A percentile compares a stretch with the other conserved stretches of the same genome.
Evolutionary conservation across 2,329 filamentous ascomycete species (phyloP).

Genomic region (Cordyceps cicadae): DNA sequence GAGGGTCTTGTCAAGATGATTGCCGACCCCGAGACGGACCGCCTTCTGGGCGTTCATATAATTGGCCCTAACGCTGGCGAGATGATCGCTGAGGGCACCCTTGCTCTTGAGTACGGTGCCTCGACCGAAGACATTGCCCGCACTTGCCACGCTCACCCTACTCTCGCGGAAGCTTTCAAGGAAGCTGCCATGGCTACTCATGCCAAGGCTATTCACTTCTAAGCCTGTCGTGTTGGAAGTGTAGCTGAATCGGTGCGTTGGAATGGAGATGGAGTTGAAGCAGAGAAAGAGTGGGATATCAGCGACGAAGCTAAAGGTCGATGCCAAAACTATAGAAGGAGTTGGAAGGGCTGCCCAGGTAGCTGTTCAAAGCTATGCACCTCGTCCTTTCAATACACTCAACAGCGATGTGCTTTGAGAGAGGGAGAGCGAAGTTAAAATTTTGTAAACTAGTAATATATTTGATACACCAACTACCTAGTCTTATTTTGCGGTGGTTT

Average conservation of each 20-base stretch:
- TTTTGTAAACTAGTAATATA: slow-evolving; percentile 16
- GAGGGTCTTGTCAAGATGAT: slow-evolving; percentile 97
- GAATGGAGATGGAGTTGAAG: neutral
- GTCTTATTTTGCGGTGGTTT: neutral
- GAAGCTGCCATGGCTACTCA: slow-evolving; percentile 98
- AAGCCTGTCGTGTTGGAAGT: slow-evolving; percentile 23
- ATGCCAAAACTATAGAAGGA: neutral
- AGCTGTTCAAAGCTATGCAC: neutral
- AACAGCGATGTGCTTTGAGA: neutral
- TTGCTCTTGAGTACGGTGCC: slow-evolving; percentile 94
- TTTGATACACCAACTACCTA: neutral
- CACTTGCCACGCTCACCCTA: slow-evolving; percentile 95
- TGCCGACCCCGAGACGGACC: slow-evolving; percentile 90
- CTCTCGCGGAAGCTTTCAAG: slow-evolving; percentile 95
- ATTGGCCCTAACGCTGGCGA: slow-evolving; percentile 92
- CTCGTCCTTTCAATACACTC: neutral
- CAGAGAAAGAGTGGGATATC: neutral
- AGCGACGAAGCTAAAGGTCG: neutral
- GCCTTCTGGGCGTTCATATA: slow-evolving; percentile 92
- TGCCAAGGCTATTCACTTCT: slow-evolving; percentile 93
- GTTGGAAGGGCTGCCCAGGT: neutral
- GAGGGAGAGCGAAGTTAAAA: slow-evolving; percentile 7
- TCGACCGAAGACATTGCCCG: slow-evolving; percentile 90
- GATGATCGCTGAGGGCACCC: slow-evolving; percentile 96
- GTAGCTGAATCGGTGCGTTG: neutral